phyloP scores from a whole-genome alignment of 495 filamentous ascomycete genomes.

The Neurospora sp. region DNA sequence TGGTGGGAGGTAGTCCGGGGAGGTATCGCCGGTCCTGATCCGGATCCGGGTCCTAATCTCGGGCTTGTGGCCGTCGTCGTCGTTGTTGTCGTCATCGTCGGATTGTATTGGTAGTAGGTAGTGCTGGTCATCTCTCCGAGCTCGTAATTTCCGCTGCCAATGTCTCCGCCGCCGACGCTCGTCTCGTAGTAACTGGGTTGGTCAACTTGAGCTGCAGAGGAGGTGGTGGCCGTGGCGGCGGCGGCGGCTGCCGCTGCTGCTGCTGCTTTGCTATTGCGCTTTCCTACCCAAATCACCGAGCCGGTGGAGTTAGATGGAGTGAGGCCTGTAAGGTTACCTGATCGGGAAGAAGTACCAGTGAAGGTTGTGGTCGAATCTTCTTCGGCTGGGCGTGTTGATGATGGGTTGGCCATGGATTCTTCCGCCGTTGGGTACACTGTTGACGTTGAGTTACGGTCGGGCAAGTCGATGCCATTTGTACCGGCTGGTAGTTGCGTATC shows the following conservation, averaged over 20 bases:
- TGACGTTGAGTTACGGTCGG: not conserved
- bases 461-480: not conserved
- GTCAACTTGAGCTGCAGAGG: not conserved
- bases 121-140: not conserved
- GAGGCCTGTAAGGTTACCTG: not conserved
- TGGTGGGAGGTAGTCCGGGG: not conserved
- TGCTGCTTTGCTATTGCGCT: not conserved
- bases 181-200: not conserved
- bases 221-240: not conserved
- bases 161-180: not conserved
- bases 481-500: not conserved
- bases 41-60: not conserved
- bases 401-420: not conserved
- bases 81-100: not conserved
- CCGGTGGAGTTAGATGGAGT: not conserved
- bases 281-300: constrained; percentile 8
- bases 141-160: not conserved
- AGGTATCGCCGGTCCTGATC: not conserved
- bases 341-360: not conserved
- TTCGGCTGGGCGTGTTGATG: not conserved
- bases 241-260: not conserved
- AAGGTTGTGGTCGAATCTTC: not conserved
- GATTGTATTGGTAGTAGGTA: not conserved
- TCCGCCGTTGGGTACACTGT: not conserved
- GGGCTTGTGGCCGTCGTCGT: not conserved